phyloP scores from a whole-genome alignment of 257 asterid species.

The Linaria vulgaris region DNA sequence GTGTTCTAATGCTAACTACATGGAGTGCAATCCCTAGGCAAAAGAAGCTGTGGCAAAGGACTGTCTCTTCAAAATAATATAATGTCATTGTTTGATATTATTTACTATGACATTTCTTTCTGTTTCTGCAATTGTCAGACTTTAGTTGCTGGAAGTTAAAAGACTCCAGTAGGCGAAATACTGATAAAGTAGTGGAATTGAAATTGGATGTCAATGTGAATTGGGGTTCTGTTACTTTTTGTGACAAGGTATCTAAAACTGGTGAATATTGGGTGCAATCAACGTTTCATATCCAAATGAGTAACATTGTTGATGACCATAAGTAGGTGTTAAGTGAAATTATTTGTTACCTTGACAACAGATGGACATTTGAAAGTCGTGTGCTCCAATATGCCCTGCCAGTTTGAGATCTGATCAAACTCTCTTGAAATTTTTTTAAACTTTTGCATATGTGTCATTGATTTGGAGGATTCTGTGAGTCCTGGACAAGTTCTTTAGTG shows the following conservation, averaged over 20 bases:
- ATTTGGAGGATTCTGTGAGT: constrained; percentile 1
- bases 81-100: neutral
- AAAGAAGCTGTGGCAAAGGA: neutral
- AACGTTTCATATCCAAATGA: neutral
- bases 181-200: neutral
- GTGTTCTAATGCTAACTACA: neutral
- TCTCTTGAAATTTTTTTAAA: constrained; percentile 1
- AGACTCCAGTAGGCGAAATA: neutral
- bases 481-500: neutral
- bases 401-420: neutral
- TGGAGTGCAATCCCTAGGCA: neutral
- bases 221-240: neutral
- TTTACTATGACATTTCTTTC: neutral
- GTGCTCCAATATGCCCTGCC: neutral
- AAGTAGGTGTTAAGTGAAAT: neutral
- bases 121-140: neutral
- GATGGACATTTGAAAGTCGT: neutral
- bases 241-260: neutral
- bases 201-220: neutral
- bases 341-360: neutral
- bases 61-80: neutral
- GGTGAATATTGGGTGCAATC: neutral
- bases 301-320: neutral
- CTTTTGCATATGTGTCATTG: neutral
- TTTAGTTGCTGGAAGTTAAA: neutral